Evolutionary conservation across 352 stramenopile genomes (phyloP).

Genomic region (Globisporangium iwayamae): DNA sequence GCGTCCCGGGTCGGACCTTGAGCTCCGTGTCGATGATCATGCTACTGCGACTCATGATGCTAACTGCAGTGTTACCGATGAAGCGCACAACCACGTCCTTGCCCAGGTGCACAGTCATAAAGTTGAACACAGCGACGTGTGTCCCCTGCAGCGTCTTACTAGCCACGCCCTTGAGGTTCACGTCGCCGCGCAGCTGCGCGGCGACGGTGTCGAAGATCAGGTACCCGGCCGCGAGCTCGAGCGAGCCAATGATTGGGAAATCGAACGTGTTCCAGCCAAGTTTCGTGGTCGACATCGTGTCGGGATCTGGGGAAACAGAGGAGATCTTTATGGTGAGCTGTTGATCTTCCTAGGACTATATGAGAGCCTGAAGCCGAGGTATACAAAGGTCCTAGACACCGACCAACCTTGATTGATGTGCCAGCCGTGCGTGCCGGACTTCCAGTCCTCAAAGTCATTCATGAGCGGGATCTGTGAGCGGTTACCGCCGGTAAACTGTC

Average conservation of each 20-base stretch:
- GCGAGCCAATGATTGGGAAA: conserved; percentile 66
- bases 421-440: conserved; percentile 81
- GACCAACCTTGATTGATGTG: conserved; percentile 24
- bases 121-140: conserved; percentile 94
- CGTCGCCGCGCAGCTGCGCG: conserved; percentile 48
- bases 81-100: conserved; percentile 80
- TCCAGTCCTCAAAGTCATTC: conserved; percentile 97
- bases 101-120: conserved; percentile 92
- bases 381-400: not conserved
- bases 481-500: conserved; percentile 79
- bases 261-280: conserved; percentile 61
- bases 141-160: conserved; percentile 66
- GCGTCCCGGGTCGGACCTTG: conserved; percentile 70
- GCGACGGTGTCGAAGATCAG: conserved; percentile 75
- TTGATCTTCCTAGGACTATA: too few relatives aligned
- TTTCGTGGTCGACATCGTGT: conserved; percentile 14
- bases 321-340: not conserved
- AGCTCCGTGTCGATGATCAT: conserved; percentile 90
- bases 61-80: conserved; percentile 83
- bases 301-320: not conserved
- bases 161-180: conserved; percentile 58
- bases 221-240: conserved; percentile 74
- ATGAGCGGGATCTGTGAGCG: conserved; percentile 74
- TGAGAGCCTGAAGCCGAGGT: too few relatives aligned
- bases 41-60: conserved; percentile 89